Percentiles rank a stretch among this genome's conserved stretches.
Conservation (phyloP, 1,284 basidiomycete genomes). For the Ganoderma lucidum region DNA sequence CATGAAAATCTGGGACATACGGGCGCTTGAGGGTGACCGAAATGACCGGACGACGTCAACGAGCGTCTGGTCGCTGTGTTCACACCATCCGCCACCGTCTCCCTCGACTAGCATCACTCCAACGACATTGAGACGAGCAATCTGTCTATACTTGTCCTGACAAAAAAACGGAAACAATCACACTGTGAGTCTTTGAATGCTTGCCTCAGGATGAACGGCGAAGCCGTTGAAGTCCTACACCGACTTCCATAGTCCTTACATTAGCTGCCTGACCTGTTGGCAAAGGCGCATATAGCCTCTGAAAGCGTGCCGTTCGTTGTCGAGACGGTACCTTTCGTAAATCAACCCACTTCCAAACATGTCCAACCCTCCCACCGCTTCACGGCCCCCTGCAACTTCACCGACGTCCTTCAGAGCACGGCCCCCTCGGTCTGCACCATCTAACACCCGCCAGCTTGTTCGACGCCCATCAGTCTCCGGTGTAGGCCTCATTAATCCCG, state of each 20-base stretch:
- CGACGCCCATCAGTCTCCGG: conserved; percentile 41
- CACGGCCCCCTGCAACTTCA: conserved; percentile 24
- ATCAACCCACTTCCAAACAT: conserved; percentile 12
- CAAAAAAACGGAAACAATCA: background rate
- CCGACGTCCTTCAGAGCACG: conserved; percentile 31
- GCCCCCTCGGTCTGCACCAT: conserved; percentile 31
- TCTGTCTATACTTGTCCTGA: background rate
- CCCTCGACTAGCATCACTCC: background rate
- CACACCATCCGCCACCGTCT: background rate
- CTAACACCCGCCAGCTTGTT: conserved; percentile 25
- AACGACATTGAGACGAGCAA: background rate
- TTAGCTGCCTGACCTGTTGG: background rate
- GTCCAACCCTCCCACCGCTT: conserved; percentile 32
- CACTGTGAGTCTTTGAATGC: background rate
- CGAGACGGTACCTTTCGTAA: background rate
- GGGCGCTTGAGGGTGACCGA: background rate
- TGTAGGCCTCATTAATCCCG: conserved; percentile 37
- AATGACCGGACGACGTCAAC: conserved; percentile 10
- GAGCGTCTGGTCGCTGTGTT: conserved; percentile 1
- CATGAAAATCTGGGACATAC: background rate
- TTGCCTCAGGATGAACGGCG: background rate
- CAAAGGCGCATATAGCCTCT: too few relatives aligned
- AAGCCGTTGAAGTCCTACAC: background rate
- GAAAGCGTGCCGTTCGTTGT: background rate
- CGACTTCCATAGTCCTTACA: background rate